Evolutionary conservation across 257 asterid genomes (phyloP).

Genomic region (Solanum megistacrolobum): DNA sequence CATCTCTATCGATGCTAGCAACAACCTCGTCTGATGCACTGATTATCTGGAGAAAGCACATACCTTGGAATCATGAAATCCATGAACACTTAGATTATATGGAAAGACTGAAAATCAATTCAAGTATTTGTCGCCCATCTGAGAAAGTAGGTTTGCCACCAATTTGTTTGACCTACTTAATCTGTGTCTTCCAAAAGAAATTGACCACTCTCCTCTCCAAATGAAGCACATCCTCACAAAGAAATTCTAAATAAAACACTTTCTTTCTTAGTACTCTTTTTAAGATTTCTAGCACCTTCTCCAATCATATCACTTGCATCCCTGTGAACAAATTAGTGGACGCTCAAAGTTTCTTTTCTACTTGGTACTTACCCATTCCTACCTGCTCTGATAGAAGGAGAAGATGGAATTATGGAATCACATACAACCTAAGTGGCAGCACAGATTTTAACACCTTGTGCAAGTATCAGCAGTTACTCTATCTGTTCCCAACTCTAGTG

Average conservation of each 20-base stretch:
- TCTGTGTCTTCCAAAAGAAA: background rate
- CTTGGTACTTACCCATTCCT: background rate
- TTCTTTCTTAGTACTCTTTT: background rate
- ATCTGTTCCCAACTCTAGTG: background rate
- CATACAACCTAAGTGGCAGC: background rate
- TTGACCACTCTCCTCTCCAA: background rate
- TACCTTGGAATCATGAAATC: background rate
- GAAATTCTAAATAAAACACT: background rate
- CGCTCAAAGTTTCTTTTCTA: background rate
- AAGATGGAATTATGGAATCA: background rate
- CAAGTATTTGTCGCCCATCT: background rate
- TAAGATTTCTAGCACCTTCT: background rate
- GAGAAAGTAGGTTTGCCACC: background rate
- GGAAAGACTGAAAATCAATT: background rate
- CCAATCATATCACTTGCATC: background rate
- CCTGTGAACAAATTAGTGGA: background rate
- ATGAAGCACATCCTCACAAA: background rate
- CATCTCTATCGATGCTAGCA: constrained; percentile 63
- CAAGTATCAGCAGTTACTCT: background rate
- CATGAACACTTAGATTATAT: background rate
- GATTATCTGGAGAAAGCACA: constrained; percentile 43
- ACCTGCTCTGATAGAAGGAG: background rate
- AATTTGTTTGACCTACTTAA: background rate
- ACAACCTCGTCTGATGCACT: constrained; percentile 69
- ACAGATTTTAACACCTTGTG: background rate